Base-by-base conservation (phyloP, 2,329 filamentous ascomycete genomes). In the Aspergillus ibericus region DNA sequence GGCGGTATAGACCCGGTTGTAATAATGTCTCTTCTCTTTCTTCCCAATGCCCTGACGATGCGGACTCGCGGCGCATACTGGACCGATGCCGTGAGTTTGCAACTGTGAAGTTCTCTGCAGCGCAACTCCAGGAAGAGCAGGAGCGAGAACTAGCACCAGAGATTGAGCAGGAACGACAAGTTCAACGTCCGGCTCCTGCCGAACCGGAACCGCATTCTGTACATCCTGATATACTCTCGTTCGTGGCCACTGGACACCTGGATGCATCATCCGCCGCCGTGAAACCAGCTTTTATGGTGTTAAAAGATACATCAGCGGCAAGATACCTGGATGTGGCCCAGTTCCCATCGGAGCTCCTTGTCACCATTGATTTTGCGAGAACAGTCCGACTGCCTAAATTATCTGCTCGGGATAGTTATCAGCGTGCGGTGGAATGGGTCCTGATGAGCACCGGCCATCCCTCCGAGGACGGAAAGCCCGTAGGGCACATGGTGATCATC, bases 141-240 rank as follows among this genome's bases (percentile, higher is more conserved):
- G 88, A 91, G 66, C 79, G 88, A 0, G 88, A 91, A 61, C 75
- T 91, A 0, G 78, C 84, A 0, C 85, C 85, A 0, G 88, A 92
- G 60, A 80, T 84, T 0, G 85, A 91, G 62, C 73, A 82, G 25
- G 85, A 91, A 64, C 75, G 80, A 1, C 74, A 89, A 50, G 63
- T 84, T 0, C 76, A 89, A 62, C 76, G 75, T 1, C 83, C 85
- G 0, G 65, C 69, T 0, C 57, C 70, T 0, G 75, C 77, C 1
- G 36, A 64, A 0, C 77, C 86, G 0, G 66, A 61, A 0, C 1
- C 8, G 0, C 83, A 88, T 47, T 2, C 0, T 0, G 10, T 86
- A 0, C 79, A 86, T 53, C 10, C 56, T 0, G 72, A 81, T 34
- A 53, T 90, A 0, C 4, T 20, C 0, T 4, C 36, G 0, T 81